Conservation (phyloP, 2,329 filamentous ascomycete genomes). For the Byssoonygena ceratinophila region DNA sequence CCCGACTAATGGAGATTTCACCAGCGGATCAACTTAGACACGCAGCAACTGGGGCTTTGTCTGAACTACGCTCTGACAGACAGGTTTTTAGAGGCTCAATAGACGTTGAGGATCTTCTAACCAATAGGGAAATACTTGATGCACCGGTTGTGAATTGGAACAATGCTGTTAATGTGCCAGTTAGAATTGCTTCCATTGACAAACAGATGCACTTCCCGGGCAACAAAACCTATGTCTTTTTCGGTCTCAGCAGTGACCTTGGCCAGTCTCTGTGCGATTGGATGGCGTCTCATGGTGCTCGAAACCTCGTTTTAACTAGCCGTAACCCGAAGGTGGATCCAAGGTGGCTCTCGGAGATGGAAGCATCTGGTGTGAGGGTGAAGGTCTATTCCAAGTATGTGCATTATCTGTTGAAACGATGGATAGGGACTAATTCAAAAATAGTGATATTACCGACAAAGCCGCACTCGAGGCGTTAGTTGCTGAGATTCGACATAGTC, state of each 20-base stretch:
- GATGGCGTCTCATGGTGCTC: slow-evolving; percentile 25
- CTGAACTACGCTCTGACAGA: neutral
- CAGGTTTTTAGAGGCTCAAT: neutral
- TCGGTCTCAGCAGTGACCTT: slow-evolving; percentile 25
- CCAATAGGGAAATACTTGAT: neutral
- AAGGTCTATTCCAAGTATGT: neutral
- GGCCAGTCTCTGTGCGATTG: slow-evolving; percentile 25
- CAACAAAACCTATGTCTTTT: slow-evolving; percentile 26
- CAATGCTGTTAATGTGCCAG: neutral
- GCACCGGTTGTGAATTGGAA: neutral
- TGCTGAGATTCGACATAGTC: neutral
- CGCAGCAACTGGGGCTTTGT: slow-evolving; percentile 14
- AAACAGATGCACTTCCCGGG: neutral
- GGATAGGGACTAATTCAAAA: neutral
- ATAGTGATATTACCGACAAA: slow-evolving; percentile 17
- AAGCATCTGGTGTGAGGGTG: slow-evolving; percentile 2
- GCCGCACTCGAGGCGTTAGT: slow-evolving; percentile 14
- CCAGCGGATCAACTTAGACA: slow-evolving; percentile 13
- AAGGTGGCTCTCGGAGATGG: slow-evolving; percentile 15
- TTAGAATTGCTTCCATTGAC: neutral
- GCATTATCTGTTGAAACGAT: neutral
- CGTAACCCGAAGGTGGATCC: slow-evolving; percentile 22
- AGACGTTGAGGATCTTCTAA: neutral
- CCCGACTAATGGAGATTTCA: neutral
- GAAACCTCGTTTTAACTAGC: slow-evolving; percentile 25